Base-by-base conservation (phyloP, 768 basidiomycete genomes). In the Solioccasus polychromus region DNA sequence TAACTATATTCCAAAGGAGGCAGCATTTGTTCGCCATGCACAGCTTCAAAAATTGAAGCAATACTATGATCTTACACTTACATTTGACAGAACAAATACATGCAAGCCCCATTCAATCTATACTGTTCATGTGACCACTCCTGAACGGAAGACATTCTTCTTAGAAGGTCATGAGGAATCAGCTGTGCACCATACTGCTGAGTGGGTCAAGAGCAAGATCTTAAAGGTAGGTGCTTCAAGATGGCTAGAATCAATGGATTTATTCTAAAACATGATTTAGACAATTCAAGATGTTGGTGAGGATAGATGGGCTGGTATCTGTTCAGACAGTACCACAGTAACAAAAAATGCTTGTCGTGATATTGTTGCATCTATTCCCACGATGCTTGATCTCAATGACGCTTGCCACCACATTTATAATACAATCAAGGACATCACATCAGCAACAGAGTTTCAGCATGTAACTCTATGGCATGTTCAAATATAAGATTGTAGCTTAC, bases 1-100 rank as follows among this genome's bases (percentile, higher is more conserved):
- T 14, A 11, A 45, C 17, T 45, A 24, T 20, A 45, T 44, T 44
- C 28, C 35, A 22, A 44, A 44, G 20, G 35, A 44, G 20, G 34
- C 34, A 18, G 34, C 18, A 35, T 35, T 11, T 35, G 34, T 35
- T 6, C 34, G 18, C 3, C 5, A 35, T n/a, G 17, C 4, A 35
- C n/a, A 35, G 11, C 34, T 35, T 5, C 4, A 4, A 11, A 5
- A 30, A 8, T 24, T 44, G 0, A n/a, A 2, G 1, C 8, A 30
- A 28, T 18, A 29, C 2, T 28, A 26, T 4, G 12, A 44, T 18
- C 29, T 44, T 8, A 44, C 29, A 8, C 43, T 44, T 6, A 44
- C 43, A 3, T 44, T 44, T 30, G 35, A 44, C 37, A 35, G 35
- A 5, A 30, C 35, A 14, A 29, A 10, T 10, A 44, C 43, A 4